phyloP scores from a whole-genome alignment of 1,284 basidiomycete species.

The Fomitopsis betulina region DNA sequence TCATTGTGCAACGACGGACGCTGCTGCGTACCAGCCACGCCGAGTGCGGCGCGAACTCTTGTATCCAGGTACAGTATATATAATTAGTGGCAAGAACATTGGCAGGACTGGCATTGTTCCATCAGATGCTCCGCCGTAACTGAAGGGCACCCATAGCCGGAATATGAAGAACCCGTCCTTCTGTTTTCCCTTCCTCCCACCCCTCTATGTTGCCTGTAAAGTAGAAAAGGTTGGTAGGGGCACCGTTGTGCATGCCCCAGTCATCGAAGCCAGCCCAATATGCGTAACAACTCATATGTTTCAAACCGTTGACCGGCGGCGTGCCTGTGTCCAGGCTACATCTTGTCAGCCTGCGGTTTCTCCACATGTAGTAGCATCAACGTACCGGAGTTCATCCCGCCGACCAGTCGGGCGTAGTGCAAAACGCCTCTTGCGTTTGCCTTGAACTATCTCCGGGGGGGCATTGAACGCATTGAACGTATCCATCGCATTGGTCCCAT shows the following conservation, averaged over 20 bases:
- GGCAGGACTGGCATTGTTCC: too few relatives aligned
- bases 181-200: neutral
- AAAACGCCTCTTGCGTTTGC: constrained; percentile 14
- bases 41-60: neutral
- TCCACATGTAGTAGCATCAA: neutral
- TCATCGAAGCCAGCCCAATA: constrained; percentile 22
- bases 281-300: constrained; percentile 30
- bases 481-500: constrained; percentile 27
- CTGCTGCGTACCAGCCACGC: neutral
- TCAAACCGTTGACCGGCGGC: constrained; percentile 43
- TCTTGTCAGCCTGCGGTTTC: neutral
- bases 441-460: constrained; percentile 4
- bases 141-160: constrained; percentile 1
- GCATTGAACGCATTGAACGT: constrained; percentile 19
- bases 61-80: neutral
- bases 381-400: constrained; percentile 35
- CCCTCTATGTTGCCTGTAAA: constrained; percentile 11
- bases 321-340: constrained; percentile 17
- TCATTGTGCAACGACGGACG: neutral
- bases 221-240: constrained; percentile 19
- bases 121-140: neutral
- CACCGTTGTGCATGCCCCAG: constrained; percentile 17
- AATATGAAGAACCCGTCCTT: neutral
- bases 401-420: constrained; percentile 34
- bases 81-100: neutral